Evolutionary conservation across 805 yeast genomes (phyloP), one percentile per base, ranked within the genome.

Genomic region (Pichia membranifaciens): DNA sequence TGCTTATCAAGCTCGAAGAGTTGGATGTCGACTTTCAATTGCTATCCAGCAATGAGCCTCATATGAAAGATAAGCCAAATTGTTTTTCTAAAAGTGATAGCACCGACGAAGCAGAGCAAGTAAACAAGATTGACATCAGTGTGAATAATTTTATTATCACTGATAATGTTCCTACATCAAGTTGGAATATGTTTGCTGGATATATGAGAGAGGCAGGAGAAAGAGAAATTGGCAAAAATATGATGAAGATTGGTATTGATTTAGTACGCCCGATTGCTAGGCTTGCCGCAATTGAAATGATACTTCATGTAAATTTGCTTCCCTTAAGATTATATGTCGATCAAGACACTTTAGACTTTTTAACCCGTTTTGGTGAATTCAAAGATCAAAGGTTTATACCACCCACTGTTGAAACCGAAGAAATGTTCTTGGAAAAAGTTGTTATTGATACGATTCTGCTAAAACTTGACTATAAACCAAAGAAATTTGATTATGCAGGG

Each of bases 381-480:
- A 82, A 79, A 58, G 96, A 87, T 57, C 55, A 68, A 2, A 65
- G 93, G 49, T 85, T 86, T 59, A 74, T 75, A 4, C 66, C 85
- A 15, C 73, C 80, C 2, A 37, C 40, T 18, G 20, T 32, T 7
- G 73, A 69, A 49, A 88, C 83, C 39, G 93, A 84, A 49, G 74
- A 78, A 5, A 58, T 79, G 1, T 90, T 78, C 58, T 72, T 89
- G 40, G 88, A 86, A 55, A 80, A 80, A 58, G 74, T 88, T 32
- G 76, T 76, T 38, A 73, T 89, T 4, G 75, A 76, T 48, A 69
- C 81, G 0, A 66, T 87, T 2, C 74, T 72, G 41, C 61, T 93
- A 18, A 81, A 81, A 51, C 69, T 93, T 36, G 98, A 93, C 64
- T 93, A 93, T 62, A 89, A 88, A 60, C 98, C 99, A 0, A 89